Conservation (phyloP, 352 stramenopile species). For the Pythium pyrilobum region DNA sequence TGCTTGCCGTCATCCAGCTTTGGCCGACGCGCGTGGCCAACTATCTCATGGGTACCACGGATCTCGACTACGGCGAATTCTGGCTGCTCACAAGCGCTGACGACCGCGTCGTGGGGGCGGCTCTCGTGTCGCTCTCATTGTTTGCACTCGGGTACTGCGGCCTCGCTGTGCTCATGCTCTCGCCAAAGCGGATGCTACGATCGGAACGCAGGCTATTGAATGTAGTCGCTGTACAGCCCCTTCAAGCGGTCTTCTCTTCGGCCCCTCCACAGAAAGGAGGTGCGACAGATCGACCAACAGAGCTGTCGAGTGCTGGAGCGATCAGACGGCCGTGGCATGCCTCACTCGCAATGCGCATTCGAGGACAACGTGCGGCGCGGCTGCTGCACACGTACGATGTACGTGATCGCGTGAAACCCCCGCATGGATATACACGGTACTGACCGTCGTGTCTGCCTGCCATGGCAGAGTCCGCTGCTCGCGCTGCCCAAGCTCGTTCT, state of each 20-base stretch:
- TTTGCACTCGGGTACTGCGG: conserved; percentile 30
- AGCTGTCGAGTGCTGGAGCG: too few species aligned
- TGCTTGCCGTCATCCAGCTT: conserved; percentile 34
- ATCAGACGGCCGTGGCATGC: too few species aligned
- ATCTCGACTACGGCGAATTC: conserved; percentile 43
- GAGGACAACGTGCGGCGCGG: too few species aligned
- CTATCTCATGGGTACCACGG: conserved; percentile 27
- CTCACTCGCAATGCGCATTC: too few species aligned
- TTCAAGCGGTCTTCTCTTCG: not conserved
- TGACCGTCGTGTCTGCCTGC: not conserved
- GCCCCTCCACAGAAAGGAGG: too few species aligned
- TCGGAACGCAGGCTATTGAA: not conserved
- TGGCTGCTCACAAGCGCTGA: conserved; percentile 33
- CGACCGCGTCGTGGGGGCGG: conserved; percentile 10
- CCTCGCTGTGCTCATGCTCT: conserved; percentile 30
- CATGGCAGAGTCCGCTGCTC: conserved; percentile 27
- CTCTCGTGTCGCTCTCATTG: conserved; percentile 21
- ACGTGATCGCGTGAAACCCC: not conserved
- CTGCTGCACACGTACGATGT: too few species aligned
- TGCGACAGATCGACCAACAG: too few species aligned
- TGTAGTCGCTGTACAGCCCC: not conserved
- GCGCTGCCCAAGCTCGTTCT: conserved; percentile 48
- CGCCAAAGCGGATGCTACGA: not conserved
- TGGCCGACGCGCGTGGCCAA: conserved; percentile 34
- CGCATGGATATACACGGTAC: too few species aligned